Conservation (phyloP, 495 filamentous ascomycete species). For the Thermothielavioides terrestris region DNA sequence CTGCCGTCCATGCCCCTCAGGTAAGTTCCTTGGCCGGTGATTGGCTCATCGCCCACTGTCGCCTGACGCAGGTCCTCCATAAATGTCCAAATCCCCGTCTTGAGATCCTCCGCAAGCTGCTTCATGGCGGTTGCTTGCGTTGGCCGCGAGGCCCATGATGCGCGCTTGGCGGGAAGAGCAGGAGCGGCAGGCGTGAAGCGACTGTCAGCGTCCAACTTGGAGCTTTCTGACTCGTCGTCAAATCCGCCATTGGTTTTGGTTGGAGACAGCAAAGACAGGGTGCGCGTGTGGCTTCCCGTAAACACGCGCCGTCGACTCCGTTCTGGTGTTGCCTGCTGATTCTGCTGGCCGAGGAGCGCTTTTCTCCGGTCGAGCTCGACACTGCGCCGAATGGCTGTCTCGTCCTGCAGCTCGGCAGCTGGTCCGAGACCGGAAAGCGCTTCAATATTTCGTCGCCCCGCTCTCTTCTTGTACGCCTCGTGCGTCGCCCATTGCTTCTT, state of each 20-base stretch:
- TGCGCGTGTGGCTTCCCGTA: conserved; percentile 56
- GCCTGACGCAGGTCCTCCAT: conserved; percentile 91
- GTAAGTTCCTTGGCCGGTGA: conserved; percentile 47
- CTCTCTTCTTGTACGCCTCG: conserved; percentile 69
- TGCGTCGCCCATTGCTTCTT: conserved; percentile 76
- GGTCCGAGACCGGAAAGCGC: conserved; percentile 36
- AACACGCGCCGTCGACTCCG: conserved; percentile 41
- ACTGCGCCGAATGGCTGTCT: conserved; percentile 28
- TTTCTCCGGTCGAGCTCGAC: conserved; percentile 54
- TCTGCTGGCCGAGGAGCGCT: conserved; percentile 47
- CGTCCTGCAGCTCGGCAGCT: conserved; percentile 26
- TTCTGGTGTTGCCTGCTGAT: conserved; percentile 32
- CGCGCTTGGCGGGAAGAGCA: conserved; percentile 32
- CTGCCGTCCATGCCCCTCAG: conserved; percentile 26
- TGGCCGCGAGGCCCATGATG: conserved; percentile 40
- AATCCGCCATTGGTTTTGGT: conserved; percentile 25
- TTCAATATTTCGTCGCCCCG: conserved; percentile 51
- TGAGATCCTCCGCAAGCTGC: conserved; percentile 84
- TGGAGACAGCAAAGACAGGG: conserved; percentile 79
- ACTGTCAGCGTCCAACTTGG: conserved; percentile 9
- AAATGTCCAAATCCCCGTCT: conserved; percentile 91
- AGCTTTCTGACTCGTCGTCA: conserved; percentile 21
- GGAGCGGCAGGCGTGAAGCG: conserved; percentile 15
- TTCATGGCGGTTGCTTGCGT: conserved; percentile 42
- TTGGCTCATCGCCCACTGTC: conserved; percentile 85